Evolutionary conservation across 1,284 basidiomycete species (phyloP), one percentile per base, ranked within the genome.

Genomic region (Grifola frondosa): DNA sequence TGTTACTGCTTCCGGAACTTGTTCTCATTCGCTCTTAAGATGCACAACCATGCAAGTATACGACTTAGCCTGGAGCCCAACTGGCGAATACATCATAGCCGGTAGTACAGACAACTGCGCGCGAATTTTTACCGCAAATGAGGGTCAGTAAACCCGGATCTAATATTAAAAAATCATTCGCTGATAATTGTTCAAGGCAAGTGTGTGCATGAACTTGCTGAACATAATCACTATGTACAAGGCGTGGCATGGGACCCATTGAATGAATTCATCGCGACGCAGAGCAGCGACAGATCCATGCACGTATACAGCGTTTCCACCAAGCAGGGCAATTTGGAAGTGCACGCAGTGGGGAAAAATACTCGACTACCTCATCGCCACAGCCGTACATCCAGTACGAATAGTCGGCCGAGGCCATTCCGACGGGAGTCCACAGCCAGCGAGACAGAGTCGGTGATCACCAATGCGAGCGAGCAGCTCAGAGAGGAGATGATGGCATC

Each of bases 41-140:
- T 86, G 84, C 56, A 91, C 90, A 1, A 84, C 83, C 11, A 92
- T 93, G 78, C 94, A 98, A 65, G 92, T 99, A 10, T 98, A 99
- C 64, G 96, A 99, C 64, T 74, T 99, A 33, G 91, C 94, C 0
- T 99, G 96, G 96, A 94, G 91, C 52, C 97, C 97, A 0, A 87
- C 89, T 19, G 93, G 95, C 34, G 91, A 96, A 56, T 95, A 91
- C 53, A 79, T 99, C 46, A 81, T 98, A 38, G 88, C 93, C 11
- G 96, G 96, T 8, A 95, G 92, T 57, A 98, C 96, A 4, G 97
- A 99, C 65, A 97, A 98, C 61, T 90, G 88, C 3, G 95, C 94
- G 0, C 75, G 92, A 34, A 84, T 97, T 42, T 94, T 90, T 66
- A 79, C 83, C 16, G 74, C 84, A 3, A 71, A 69, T 15, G 89